Percentiles rank a stretch among this genome's conserved stretches.
Conservation (phyloP, 1,284 basidiomycete species). For the Amylostereum areolatum region DNA sequence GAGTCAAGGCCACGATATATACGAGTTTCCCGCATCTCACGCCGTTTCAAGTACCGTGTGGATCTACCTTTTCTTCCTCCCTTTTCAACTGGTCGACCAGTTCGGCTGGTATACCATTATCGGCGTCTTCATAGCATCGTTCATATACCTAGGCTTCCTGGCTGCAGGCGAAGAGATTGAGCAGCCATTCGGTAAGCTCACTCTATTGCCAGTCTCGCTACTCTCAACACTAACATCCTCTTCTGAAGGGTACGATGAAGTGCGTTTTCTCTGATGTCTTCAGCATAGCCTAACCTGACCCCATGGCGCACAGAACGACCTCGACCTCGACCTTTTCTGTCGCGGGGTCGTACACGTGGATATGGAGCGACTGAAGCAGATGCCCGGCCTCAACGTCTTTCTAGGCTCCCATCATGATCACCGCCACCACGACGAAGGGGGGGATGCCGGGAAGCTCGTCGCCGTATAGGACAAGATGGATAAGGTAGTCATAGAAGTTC, state of each 20-base stretch:
- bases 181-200: conserved; percentile 53
- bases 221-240: background rate
- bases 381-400: conserved; percentile 42
- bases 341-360: conserved; percentile 45
- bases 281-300: too few species aligned
- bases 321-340: conserved; percentile 59
- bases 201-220: background rate
- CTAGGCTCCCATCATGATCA: conserved; percentile 16
- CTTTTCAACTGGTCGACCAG: conserved; percentile 55
- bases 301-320: conserved; percentile 37
- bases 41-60: conserved; percentile 45
- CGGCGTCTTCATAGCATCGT: conserved; percentile 53
- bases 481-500: too few species aligned
- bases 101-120: conserved; percentile 57
- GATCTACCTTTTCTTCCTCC: conserved; percentile 66
- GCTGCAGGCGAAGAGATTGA: conserved; percentile 65
- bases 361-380: conserved; percentile 40
- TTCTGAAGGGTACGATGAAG: conserved; percentile 45
- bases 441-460: too few species aligned
- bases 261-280: too few species aligned
- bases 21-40: background rate
- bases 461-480: too few species aligned
- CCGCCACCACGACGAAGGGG: too few species aligned
- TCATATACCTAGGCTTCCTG: conserved; percentile 62
- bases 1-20: conserved; percentile 9